Conservation (phyloP, 2,329 filamentous ascomycete genomes). For the Ramichloridium luteum region DNA sequence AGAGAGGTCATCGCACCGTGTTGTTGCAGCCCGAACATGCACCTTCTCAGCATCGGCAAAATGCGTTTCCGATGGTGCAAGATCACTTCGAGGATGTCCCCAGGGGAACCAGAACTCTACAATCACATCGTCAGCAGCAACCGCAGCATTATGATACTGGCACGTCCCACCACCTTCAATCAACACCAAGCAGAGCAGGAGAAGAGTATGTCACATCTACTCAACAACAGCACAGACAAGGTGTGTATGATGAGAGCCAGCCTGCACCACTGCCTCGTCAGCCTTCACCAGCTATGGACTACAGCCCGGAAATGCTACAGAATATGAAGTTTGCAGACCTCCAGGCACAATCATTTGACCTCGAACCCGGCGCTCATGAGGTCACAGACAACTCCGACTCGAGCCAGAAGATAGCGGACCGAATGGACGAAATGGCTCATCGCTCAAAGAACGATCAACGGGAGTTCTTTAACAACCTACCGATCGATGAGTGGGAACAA, state of each 20-base stretch:
- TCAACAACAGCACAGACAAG: neutral
- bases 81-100: no score
- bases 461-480: slow-evolving; percentile 40
- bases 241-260: slow-evolving; percentile 7
- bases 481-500: slow-evolving; percentile 47
- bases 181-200: slow-evolving; percentile 6
- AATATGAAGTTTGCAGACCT: slow-evolving; percentile 18
- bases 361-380: slow-evolving; percentile 12
- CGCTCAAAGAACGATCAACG: slow-evolving; percentile 16
- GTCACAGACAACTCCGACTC: slow-evolving; percentile 6
- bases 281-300: slow-evolving; percentile 16
- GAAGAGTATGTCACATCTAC: no score
- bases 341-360: slow-evolving; percentile 19
- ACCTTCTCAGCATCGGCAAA: no score
- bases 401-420: slow-evolving; percentile 5
- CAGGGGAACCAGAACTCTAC: no score
- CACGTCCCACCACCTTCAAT: neutral
- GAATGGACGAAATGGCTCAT: no score
- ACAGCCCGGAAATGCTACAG: slow-evolving; percentile 15
- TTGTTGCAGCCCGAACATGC: no score
- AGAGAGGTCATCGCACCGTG: no score
- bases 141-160: no score
- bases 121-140: no score
- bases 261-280: slow-evolving; percentile 2
- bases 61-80: no score